Percentiles rank a stretch among this genome's conserved stretches.
Conservation (phyloP, 2,329 filamentous ascomycete species). For the Alternaria arbusti region DNA sequence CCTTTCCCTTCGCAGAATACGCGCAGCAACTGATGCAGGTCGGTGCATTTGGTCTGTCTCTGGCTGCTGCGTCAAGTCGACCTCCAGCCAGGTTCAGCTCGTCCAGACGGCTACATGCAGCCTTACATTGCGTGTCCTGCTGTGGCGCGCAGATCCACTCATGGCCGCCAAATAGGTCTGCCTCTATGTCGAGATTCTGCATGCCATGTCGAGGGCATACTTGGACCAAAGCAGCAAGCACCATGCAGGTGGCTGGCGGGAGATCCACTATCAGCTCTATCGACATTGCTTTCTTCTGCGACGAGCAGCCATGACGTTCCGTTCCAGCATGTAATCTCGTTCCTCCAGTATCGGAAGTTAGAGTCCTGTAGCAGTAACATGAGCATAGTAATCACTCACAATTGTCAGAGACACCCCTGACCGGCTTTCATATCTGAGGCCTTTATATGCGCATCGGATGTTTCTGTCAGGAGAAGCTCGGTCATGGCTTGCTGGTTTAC, state of each 20-base stretch:
- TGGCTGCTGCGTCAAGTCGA: slow-evolving; percentile 25
- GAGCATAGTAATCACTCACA: slow-evolving; percentile 13
- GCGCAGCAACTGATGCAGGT: slow-evolving; percentile 26
- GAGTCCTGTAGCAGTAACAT: slow-evolving; percentile 15
- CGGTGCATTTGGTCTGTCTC: slow-evolving; percentile 25
- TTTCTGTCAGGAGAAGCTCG: slow-evolving; percentile 37
- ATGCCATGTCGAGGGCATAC: slow-evolving; percentile 21
- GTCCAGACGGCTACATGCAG: slow-evolving; percentile 35
- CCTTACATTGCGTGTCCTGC: slow-evolving; percentile 37
- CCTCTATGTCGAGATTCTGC: slow-evolving; percentile 21
- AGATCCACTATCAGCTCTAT: slow-evolving; percentile 24
- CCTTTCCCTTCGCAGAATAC: slow-evolving; percentile 23
- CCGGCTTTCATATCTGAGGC: not conserved
- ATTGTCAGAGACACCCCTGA: slow-evolving; percentile 10
- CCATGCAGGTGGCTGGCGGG: slow-evolving; percentile 24
- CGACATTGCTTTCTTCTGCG: slow-evolving; percentile 27
- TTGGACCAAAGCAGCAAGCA: slow-evolving; percentile 24
- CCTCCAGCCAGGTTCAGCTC: slow-evolving; percentile 39
- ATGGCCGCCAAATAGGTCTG: slow-evolving; percentile 10
- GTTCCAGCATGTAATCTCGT: slow-evolving; percentile 32
- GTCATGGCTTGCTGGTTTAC: slow-evolving; percentile 4
- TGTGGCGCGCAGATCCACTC: slow-evolving; percentile 23
- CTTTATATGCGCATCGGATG: not conserved
- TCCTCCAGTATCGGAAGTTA: slow-evolving; percentile 20
- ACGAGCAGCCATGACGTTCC: slow-evolving; percentile 13